phyloP scores from a whole-genome alignment of 129 eudicot genomes.

The Flaveria trinervia region DNA sequence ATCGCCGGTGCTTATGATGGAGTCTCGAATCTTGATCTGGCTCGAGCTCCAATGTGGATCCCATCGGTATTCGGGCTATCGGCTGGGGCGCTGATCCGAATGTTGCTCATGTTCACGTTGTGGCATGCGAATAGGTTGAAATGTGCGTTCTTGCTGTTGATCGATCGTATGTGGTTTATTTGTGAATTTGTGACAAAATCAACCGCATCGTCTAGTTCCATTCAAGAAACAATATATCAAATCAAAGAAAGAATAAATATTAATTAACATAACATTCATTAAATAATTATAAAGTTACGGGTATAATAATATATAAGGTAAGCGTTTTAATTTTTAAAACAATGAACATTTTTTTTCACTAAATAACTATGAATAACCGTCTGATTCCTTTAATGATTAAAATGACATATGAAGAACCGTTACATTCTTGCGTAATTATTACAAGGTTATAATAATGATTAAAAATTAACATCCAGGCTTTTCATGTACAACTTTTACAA shows the following conservation, averaged over 20 bases:
- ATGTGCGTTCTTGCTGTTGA: slow-evolving; percentile 61
- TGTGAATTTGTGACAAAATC: slow-evolving; percentile 54
- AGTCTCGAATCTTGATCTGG: slow-evolving; percentile 35
- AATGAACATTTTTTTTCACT: neutral
- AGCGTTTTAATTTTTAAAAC: neutral
- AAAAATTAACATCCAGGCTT: neutral
- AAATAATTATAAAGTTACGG: no score
- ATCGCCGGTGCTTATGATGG: slow-evolving; percentile 65
- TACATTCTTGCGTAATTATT: neutral
- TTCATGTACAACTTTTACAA: slow-evolving; percentile 4
- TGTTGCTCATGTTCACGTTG: slow-evolving; percentile 41
- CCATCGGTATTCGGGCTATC: slow-evolving; percentile 72
- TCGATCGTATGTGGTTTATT: slow-evolving; percentile 40
- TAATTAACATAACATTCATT: no score
- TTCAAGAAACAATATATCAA: neutral
- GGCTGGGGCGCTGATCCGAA: slow-evolving; percentile 44
- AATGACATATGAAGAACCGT: slow-evolving; percentile 14
- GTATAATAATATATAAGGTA: neutral
- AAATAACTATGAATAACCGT: slow-evolving; percentile 5
- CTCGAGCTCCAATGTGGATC: slow-evolving; percentile 51
- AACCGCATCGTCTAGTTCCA: slow-evolving; percentile 53
- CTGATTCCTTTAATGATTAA: slow-evolving; percentile 10
- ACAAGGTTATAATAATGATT: neutral
- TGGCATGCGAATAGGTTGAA: slow-evolving; percentile 53
- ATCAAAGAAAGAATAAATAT: neutral